These are phyloP conservation scores for Beauveria medogensis DNA, from an alignment of 2,329 filamentous ascomycete species.

Conservation along the genomic window DNA sequence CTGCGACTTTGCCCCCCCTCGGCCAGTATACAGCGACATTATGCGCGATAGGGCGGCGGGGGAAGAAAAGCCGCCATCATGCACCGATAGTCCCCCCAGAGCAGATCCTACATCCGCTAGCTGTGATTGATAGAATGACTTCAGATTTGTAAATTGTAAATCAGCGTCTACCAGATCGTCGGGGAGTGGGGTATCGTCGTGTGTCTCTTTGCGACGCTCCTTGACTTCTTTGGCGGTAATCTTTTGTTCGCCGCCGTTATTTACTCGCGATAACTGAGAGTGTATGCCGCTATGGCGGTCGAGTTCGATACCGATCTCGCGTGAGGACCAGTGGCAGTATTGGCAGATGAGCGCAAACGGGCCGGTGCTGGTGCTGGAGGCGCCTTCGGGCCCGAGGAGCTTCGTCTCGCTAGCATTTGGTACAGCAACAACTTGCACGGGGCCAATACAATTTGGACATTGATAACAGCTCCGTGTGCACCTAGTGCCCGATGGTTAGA, in stretches of 20 bases:
- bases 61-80: slow-evolving; percentile 53
- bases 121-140: slow-evolving; percentile 75
- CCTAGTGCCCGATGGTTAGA: slow-evolving; percentile 36
- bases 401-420: slow-evolving; percentile 45
- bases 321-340: slow-evolving; percentile 88
- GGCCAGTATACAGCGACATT: slow-evolving; percentile 79
- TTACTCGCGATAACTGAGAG: slow-evolving; percentile 65
- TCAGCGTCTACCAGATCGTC: slow-evolving; percentile 51
- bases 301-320: slow-evolving; percentile 84
- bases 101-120: slow-evolving; percentile 54
- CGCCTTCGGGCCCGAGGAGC: slow-evolving; percentile 34
- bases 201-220: slow-evolving; percentile 41
- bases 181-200: slow-evolving; percentile 27
- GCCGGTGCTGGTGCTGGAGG: slow-evolving; percentile 26
- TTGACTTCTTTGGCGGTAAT: slow-evolving; percentile 44
- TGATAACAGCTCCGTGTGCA: slow-evolving; percentile 94
- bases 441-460: slow-evolving; percentile 80
- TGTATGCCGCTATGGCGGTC: slow-evolving; percentile 83
- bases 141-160: slow-evolving; percentile 65
- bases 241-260: slow-evolving; percentile 48
- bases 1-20: slow-evolving; percentile 53
- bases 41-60: slow-evolving; percentile 78
- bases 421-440: slow-evolving; percentile 65
- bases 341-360: slow-evolving; percentile 77
- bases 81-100: slow-evolving; percentile 36